These are phyloP conservation scores for Ciborinia camelliae DNA, from an alignment of 2,329 filamentous ascomycete species.

Conservation along the genomic window DNA sequence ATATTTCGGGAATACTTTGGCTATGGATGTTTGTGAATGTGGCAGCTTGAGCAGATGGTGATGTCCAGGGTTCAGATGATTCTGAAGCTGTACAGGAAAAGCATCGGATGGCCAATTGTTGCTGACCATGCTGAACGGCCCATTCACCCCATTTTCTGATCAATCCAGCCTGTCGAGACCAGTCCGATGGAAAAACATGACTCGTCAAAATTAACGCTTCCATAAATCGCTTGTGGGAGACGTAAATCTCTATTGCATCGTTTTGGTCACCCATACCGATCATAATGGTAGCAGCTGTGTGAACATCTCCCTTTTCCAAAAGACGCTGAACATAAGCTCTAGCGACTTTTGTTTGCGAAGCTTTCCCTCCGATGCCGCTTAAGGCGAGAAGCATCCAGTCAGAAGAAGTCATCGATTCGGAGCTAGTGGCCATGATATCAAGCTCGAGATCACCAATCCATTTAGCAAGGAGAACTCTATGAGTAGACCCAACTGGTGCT, in stretches of 20 bases:
- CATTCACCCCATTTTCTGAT: slow-evolving; percentile 94
- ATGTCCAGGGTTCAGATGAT: slow-evolving; percentile 81
- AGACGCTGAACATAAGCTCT: slow-evolving; percentile 88
- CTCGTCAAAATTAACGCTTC: slow-evolving; percentile 89
- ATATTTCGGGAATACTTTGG: slow-evolving; percentile 55
- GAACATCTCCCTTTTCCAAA: slow-evolving; percentile 83
- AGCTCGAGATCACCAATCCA: slow-evolving; percentile 87
- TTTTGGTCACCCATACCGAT: slow-evolving; percentile 89
- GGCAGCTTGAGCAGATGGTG: slow-evolving; percentile 68
- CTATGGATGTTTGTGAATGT: slow-evolving; percentile 56
- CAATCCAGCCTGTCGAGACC: slow-evolving; percentile 85
- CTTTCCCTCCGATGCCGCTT: slow-evolving; percentile 75
- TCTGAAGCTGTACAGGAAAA: slow-evolving; percentile 89
- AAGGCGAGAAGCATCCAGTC: slow-evolving; percentile 97
- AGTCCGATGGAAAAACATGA: slow-evolving; percentile 76
- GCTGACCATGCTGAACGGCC: slow-evolving; percentile 80
- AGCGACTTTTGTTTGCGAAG: slow-evolving; percentile 84
- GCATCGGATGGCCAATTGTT: slow-evolving; percentile 85
- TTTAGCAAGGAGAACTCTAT: slow-evolving; percentile 78
- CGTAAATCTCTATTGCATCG: slow-evolving; percentile 93
- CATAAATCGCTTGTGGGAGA: slow-evolving; percentile 87
- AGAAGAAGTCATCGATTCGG: slow-evolving; percentile 83
- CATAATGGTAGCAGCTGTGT: slow-evolving; percentile 88
- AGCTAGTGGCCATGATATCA: slow-evolving; percentile 75
- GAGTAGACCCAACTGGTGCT: slow-evolving; percentile 70